phyloP scores from a whole-genome alignment of 129 eudicot genomes.

The Flaveria ramosissima region DNA sequence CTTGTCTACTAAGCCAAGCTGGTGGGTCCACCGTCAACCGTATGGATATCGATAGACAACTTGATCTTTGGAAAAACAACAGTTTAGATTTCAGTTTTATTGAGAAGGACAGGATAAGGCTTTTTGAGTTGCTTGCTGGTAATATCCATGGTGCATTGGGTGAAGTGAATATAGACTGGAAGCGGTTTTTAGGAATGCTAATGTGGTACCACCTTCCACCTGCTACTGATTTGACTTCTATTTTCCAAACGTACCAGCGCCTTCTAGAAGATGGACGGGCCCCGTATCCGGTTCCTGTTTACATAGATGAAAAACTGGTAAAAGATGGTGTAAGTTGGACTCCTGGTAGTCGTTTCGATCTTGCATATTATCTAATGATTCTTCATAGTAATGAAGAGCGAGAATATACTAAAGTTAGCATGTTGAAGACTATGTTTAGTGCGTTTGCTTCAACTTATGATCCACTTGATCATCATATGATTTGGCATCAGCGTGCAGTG shows the following conservation, averaged over 20 bases:
- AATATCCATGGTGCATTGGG: conserved; percentile 68
- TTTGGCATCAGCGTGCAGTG: conserved; percentile 97
- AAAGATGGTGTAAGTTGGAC: conserved; percentile 47
- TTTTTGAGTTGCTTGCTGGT: conserved; percentile 86
- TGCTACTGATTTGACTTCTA: conserved; percentile 48
- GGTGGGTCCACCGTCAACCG: conserved; percentile 83
- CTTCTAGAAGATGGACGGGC: conserved; percentile 76
- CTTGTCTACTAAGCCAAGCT: conserved; percentile 89
- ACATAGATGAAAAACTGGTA: conserved; percentile 78
- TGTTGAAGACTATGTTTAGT: conserved; percentile 87
- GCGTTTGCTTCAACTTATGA: conserved; percentile 89
- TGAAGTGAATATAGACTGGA: conserved; percentile 81
- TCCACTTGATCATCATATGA: conserved; percentile 98
- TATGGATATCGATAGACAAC: conserved; percentile 62
- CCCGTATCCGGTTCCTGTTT: conserved; percentile 87
- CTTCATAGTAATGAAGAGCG: conserved; percentile 73
- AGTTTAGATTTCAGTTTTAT: conserved; percentile 82
- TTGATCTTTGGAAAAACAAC: conserved; percentile 72
- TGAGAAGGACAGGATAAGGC: conserved; percentile 64
- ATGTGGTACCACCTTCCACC: conserved; percentile 96
- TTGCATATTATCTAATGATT: conserved; percentile 91
- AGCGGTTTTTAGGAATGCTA: conserved; percentile 81
- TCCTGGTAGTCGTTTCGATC: conserved; percentile 61
- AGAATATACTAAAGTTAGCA: conserved; percentile 29
- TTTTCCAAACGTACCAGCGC: conserved; percentile 74